A percentile compares a stretch with the other conserved stretches of the same genome.
phyloP scores from a whole-genome alignment of 805 yeast species.

The Sugiyamaella marilandica region DNA sequence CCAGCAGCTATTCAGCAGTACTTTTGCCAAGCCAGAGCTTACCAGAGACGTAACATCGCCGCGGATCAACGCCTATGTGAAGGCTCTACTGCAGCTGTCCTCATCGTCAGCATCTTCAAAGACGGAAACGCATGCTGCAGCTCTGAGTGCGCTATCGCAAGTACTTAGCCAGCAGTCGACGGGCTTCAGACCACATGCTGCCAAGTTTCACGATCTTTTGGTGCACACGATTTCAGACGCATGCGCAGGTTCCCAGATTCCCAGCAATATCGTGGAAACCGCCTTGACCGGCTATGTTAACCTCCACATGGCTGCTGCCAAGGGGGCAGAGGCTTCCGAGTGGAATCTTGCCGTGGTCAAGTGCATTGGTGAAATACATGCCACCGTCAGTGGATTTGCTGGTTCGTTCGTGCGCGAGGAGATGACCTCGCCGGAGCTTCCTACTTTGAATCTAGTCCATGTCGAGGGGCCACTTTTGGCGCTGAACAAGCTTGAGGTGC shows the following conservation, averaged over 20 bases:
- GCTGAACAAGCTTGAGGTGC: slow-evolving; percentile 5
- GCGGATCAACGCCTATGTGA: slow-evolving; percentile 58
- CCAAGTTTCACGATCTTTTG: slow-evolving; percentile 50
- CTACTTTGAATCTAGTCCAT: neutral
- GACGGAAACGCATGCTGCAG: slow-evolving; percentile 3
- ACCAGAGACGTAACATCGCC: slow-evolving; percentile 83
- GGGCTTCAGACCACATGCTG: slow-evolving; percentile 74
- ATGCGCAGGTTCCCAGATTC: neutral
- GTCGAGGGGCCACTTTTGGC: neutral
- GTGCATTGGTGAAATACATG: slow-evolving; percentile 27
- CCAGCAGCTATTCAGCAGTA: slow-evolving; percentile 21
- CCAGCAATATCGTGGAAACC: neutral
- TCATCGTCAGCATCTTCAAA: neutral
- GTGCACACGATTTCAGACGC: slow-evolving; percentile 27
- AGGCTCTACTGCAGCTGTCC: slow-evolving; percentile 35
- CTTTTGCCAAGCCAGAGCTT: slow-evolving; percentile 73
- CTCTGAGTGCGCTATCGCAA: slow-evolving; percentile 39
- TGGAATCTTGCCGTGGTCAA: slow-evolving; percentile 47
- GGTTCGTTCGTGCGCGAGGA: slow-evolving; percentile 16
- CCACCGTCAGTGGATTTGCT: slow-evolving; percentile 7
- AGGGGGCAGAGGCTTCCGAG: slow-evolving; percentile 43
- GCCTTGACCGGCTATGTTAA: slow-evolving; percentile 45
- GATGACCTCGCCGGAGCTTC: neutral
- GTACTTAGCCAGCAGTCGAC: slow-evolving; percentile 60
- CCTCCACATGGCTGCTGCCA: slow-evolving; percentile 53